Percentiles rank a stretch among this genome's conserved stretches.
These are phyloP conservation scores for Alternaria postmessia DNA, from an alignment of 2,329 filamentous ascomycete species.

Conservation along the genomic window DNA sequence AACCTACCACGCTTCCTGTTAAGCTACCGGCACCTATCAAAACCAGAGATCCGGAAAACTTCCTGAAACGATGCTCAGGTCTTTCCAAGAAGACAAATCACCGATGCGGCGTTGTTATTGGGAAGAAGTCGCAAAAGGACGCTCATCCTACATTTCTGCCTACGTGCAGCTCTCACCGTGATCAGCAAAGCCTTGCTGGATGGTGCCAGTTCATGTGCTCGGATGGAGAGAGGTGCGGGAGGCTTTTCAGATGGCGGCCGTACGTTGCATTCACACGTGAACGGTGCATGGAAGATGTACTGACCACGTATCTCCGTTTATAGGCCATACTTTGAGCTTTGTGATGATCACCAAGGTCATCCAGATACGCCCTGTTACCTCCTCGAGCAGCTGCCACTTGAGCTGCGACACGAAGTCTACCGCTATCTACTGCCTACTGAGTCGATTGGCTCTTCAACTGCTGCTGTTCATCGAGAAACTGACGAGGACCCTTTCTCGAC, in stretches of 20 bases:
- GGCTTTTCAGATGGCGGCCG: slow-evolving; percentile 36
- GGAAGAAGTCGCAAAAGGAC: slow-evolving; percentile 31
- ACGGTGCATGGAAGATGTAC: neutral
- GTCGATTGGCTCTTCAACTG: slow-evolving; percentile 37
- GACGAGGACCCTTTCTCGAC: neutral
- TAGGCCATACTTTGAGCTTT: slow-evolving; percentile 40
- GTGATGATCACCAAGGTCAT: slow-evolving; percentile 35
- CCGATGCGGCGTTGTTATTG: slow-evolving; percentile 33
- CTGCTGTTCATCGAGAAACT: slow-evolving; percentile 11
- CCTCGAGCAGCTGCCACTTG: slow-evolving; percentile 40
- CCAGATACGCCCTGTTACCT: slow-evolving; percentile 43
- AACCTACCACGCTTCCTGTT: neutral
- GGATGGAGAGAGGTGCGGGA: slow-evolving; percentile 34
- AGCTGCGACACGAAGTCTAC: slow-evolving; percentile 43
- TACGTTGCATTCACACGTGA: neutral
- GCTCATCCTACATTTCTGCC: slow-evolving; percentile 39
- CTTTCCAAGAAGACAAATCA: slow-evolving; percentile 37
- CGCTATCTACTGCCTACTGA: slow-evolving; percentile 40
- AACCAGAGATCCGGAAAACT: slow-evolving; percentile 39
- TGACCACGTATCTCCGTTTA: slow-evolving; percentile 7
- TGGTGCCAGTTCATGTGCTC: slow-evolving; percentile 33
- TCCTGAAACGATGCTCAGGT: slow-evolving; percentile 38
- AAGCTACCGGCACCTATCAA: slow-evolving; percentile 20
- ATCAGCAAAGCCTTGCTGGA: slow-evolving; percentile 38
- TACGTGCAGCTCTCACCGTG: slow-evolving; percentile 39